A percentile compares a stretch with the other conserved stretches of the same genome.
These are phyloP conservation scores for Lachancea kluyveri DNA, from an alignment of 805 yeast genomes.

Conservation along the genomic window DNA sequence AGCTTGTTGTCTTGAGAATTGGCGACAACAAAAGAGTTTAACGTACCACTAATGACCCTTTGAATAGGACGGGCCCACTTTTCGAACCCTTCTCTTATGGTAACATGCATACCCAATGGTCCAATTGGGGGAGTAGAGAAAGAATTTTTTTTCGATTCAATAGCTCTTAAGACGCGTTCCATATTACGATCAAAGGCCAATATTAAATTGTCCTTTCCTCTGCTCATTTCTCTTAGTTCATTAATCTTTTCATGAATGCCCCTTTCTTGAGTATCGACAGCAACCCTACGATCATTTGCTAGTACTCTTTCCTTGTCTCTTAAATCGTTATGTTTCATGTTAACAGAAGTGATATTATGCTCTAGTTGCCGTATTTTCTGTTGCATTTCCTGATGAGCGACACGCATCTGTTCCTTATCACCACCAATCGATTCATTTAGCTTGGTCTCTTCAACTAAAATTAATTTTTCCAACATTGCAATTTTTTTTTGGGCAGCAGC, in stretches of 20 bases:
- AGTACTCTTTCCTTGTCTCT: slow-evolving; percentile 13
- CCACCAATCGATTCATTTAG: slow-evolving; percentile 27
- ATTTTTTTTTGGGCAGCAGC: slow-evolving; percentile 18
- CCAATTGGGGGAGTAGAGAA: slow-evolving; percentile 62
- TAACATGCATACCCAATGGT: slow-evolving; percentile 64
- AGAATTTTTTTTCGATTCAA: slow-evolving; percentile 28
- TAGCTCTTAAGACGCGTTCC: slow-evolving; percentile 36
- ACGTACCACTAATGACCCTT: slow-evolving; percentile 39
- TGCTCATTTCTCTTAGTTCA: slow-evolving; percentile 16
- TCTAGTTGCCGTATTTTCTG: slow-evolving; percentile 10
- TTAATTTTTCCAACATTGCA: slow-evolving; percentile 13
- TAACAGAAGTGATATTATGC: slow-evolving; percentile 4
- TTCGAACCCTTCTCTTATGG: slow-evolving; percentile 46
- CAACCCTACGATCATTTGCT: slow-evolving; percentile 9
- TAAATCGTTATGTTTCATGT: slow-evolving; percentile 13
- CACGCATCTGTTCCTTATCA: slow-evolving; percentile 24
- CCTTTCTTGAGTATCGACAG: slow-evolving; percentile 9
- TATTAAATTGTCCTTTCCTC: slow-evolving; percentile 27
- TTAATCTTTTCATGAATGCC: slow-evolving; percentile 12
- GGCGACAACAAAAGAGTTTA: slow-evolving; percentile 64
- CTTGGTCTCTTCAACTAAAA: slow-evolving; percentile 23
- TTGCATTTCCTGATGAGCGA: slow-evolving; percentile 9
- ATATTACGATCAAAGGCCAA: slow-evolving; percentile 49
- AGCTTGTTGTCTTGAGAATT: slow-evolving; percentile 51
- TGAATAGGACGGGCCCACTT: slow-evolving; percentile 61